Evolutionary conservation across 2,329 filamentous ascomycete genomes (phyloP), one percentile per base, ranked within the genome.

Genomic region (Colletotrichum acutatum): DNA sequence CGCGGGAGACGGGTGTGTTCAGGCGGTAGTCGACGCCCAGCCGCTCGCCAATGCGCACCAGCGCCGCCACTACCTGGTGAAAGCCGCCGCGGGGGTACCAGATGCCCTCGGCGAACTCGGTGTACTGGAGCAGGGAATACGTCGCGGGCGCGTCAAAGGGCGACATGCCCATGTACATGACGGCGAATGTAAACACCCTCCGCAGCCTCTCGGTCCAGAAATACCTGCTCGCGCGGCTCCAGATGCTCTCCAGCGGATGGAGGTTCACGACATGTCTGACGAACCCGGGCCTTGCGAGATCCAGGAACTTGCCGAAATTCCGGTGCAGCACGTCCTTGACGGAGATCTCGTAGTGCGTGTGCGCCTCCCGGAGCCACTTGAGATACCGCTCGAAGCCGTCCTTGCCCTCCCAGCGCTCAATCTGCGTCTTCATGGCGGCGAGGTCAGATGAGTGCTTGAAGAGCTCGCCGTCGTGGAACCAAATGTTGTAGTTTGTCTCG

Each of bases 131-230:
- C 72, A 95, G 80, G 61, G 88, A 91, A 82, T 95, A 95, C 2
- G 93, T 94, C 4, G 90, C 92, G 0, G 93, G 93, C 0, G 93
- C 92, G 78, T 94, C 91, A 78, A 93, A 95, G 0, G 93, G 93
- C 67, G 87, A 91, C 93, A 95, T 95, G 0, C 93, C 93, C 90
- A 95, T 93, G 78, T 95, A 95, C 93, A 95, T 95, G 76, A 91
- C 94, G 26, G 90, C 92, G 81, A 95, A 95, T 0, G 93, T 94
- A 75, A 95, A 95, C 0, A 93, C 92, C 30, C 92, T 83, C 73
- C 93, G 85, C 77, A 95, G 78, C 70, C 92, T 84, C 78, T 94
- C 92, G 0, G 91, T 92, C 85, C 85, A 88, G 80, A 95, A 95
- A 77, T 94, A 94, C 74, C 86, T 87, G 30, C 88, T 85, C 3